phyloP scores from a whole-genome alignment of 164 flowering plant genomes.

The Berberis vulgaris region DNA sequence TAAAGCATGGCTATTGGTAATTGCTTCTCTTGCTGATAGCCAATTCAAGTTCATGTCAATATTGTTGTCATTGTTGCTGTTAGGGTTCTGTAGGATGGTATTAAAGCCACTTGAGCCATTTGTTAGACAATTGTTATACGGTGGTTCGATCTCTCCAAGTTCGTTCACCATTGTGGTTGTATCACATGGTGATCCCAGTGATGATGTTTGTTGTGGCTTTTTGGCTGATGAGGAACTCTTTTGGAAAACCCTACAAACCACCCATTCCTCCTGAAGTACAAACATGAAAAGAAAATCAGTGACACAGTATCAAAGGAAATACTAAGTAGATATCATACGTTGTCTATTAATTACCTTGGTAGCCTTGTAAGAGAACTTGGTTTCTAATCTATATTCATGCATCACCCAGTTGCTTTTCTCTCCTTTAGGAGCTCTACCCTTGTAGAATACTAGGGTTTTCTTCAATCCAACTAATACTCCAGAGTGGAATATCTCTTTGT shows the following conservation, averaged over 20 bases:
- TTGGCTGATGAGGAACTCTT: slow-evolving; percentile 26
- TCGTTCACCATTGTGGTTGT: slow-evolving; percentile 31
- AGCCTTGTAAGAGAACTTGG: not conserved
- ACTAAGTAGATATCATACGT: not conserved
- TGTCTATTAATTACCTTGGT: not conserved
- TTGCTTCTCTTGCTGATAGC: slow-evolving; percentile 21
- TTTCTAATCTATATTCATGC: slow-evolving; percentile 1
- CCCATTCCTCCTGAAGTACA: not conserved
- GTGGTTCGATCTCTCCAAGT: slow-evolving; percentile 44
- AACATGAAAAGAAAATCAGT: not conserved
- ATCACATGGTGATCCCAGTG: slow-evolving; percentile 43
- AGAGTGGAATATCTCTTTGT: not conserved
- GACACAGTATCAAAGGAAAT: not conserved
- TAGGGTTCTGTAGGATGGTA: slow-evolving; percentile 10
- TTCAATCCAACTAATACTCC: slow-evolving; percentile 4
- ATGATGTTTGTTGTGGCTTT: slow-evolving; percentile 36
- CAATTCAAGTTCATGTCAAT: slow-evolving; percentile 28
- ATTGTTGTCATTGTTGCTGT: slow-evolving; percentile 9
- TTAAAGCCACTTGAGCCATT: slow-evolving; percentile 20
- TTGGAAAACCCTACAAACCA: not conserved
- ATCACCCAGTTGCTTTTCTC: slow-evolving; percentile 1
- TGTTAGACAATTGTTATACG: slow-evolving; percentile 22
- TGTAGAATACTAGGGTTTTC: slow-evolving; percentile 6
- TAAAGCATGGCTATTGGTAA: slow-evolving; percentile 14
- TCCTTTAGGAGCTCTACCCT: slow-evolving; percentile 2